Conservation (phyloP, 257 asterid genomes). For the Nicotiana otophora region DNA sequence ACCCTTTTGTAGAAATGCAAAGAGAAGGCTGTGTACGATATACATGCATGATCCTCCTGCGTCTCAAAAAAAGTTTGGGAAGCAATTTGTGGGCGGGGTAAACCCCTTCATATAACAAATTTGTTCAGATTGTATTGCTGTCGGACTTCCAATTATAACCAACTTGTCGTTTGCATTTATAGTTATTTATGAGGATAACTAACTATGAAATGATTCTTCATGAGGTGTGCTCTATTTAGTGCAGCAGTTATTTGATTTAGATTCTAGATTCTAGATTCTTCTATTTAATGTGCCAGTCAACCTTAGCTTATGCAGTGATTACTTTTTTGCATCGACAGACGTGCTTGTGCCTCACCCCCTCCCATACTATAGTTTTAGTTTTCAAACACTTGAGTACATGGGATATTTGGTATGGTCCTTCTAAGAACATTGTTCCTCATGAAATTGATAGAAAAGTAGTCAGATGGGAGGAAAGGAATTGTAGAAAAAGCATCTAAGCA, state of each 20-base stretch:
- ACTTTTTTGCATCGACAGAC: background rate
- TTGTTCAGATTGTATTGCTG: background rate
- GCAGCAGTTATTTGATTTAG: background rate
- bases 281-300: background rate
- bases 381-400: background rate
- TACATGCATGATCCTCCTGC: background rate
- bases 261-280: background rate
- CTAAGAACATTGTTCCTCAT: background rate
- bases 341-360: background rate
- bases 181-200: background rate
- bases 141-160: background rate
- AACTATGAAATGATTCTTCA: background rate
- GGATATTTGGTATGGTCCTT: background rate
- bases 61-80: background rate
- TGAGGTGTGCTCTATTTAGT: background rate
- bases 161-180: background rate
- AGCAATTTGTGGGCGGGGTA: background rate
- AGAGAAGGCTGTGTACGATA: background rate
- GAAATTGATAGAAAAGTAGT: background rate
- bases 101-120: background rate
- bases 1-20: background rate
- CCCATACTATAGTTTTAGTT: background rate
- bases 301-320: background rate
- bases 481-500: background rate
- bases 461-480: background rate